phyloP scores from a whole-genome alignment of 2,329 filamentous ascomycete species.

The Claviceps purpurea region DNA sequence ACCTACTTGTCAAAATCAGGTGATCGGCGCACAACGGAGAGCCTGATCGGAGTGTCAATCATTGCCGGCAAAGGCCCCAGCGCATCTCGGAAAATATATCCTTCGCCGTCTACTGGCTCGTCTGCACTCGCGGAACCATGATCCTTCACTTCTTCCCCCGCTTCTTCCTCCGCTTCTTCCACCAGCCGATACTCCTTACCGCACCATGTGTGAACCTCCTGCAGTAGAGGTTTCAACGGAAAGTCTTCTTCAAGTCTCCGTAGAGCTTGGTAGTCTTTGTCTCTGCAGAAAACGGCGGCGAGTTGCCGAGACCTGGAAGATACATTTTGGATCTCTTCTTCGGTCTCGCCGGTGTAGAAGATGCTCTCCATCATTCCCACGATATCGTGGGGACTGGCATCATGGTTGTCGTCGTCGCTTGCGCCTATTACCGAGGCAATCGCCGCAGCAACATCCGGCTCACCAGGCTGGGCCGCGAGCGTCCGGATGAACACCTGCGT shows the following conservation, averaged over 20 bases:
- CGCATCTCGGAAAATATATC: neutral
- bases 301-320: neutral
- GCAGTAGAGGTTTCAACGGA: conserved; percentile 9
- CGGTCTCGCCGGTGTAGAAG: conserved; percentile 3
- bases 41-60: neutral
- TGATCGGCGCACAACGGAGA: neutral
- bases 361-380: conserved; percentile 15
- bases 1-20: conserved; percentile 1
- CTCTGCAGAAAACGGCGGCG: neutral
- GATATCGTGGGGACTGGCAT: conserved; percentile 5
- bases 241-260: conserved; percentile 9
- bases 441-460: conserved; percentile 8
- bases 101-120: neutral
- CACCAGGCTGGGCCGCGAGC: conserved; percentile 7
- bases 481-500: conserved; percentile 20
- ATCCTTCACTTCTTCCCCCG: too few relatives aligned
- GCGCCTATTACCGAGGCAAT: conserved; percentile 20
- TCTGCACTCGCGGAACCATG: neutral
- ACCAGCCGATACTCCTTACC: conserved; percentile 7
- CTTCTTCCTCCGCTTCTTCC: neutral
- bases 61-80: neutral
- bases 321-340: neutral
- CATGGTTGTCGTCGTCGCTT: neutral
- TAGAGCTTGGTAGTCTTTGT: conserved; percentile 6
- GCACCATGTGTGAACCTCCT: conserved; percentile 10